Evolutionary conservation across 2,329 filamentous ascomycete species (phyloP), one percentile per base, ranked within the genome.

Genomic region (Aspergillus melleus): DNA sequence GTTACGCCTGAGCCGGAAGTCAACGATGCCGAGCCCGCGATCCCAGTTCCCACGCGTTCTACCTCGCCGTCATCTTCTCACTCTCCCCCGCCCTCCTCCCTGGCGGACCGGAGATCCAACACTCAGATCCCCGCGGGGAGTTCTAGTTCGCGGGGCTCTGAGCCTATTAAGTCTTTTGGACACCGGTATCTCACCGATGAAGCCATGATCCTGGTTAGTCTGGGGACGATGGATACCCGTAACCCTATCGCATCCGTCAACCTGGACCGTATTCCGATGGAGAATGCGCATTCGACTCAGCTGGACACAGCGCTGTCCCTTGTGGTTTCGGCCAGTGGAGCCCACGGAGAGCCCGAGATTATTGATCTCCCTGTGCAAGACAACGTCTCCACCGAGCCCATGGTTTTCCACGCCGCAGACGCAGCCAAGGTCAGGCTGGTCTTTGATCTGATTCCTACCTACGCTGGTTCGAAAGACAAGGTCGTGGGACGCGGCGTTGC

Each of bases 401-500:
- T 99, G 49, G 88, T 92, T 0, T 99, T 99, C 76, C 91, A 88
- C 59, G 89, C 94, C 0, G 83, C 77, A 1, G 91, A 98, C 71
- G 83, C 88, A 0, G 83, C 85, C 29, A 91, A 92, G 69, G 93
- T 97, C 60, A 96, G 94, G 74, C 80, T 99, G 10, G 81, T 96
- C 55, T 99, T 99, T 68, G 95, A 99, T 69, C 91, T 99, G 66
- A 88, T 98, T 1, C 95, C 94, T 1, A 99, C 95, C 0, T 98
- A 98, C 76, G 90, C 94, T 46, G 95, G 94, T 4, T 81, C 83
- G 6, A 86, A 84, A 49, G 92, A 96, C 69, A 90, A 90, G 67
- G 84, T 95, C 65, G 88, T 99, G 59, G 95, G 94, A 2, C 89
- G 95, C 44, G 95, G 87, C 22, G 93, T 96, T 24, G 94, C 95